Conservation (phyloP, 257 asterid genomes). For the Parsonsia alboflavescens region DNA sequence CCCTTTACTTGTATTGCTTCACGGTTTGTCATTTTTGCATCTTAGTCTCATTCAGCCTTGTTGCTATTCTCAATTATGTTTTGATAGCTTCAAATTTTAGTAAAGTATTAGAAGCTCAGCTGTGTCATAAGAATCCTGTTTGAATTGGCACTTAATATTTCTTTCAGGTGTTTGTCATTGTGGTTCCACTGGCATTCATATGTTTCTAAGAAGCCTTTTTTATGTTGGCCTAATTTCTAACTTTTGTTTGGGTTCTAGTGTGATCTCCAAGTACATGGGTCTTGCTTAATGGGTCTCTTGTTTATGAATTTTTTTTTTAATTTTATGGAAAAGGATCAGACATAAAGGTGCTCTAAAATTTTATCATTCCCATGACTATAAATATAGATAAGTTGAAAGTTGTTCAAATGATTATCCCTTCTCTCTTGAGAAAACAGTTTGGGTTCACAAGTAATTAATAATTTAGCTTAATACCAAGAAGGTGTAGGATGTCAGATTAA, state of each 20-base stretch:
- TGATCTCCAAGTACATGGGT: not conserved
- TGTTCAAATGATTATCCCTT: not conserved
- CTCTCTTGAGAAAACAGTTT: not conserved
- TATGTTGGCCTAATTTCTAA: not conserved
- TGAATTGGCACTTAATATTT: not conserved
- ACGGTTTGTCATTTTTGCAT: not conserved
- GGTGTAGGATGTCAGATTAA: not conserved
- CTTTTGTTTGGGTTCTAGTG: not conserved
- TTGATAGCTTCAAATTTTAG: not conserved
- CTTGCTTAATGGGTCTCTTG: not conserved
- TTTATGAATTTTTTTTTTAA: not conserved
- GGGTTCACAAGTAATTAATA: not conserved
- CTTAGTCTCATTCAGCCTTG: not conserved
- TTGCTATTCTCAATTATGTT: not conserved
- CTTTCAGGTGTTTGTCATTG: not conserved
- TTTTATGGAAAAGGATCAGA: not conserved
- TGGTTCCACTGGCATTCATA: not conserved
- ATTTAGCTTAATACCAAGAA: not conserved
- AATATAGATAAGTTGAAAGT: not conserved
- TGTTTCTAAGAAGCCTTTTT: not conserved
- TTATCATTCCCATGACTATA: not conserved
- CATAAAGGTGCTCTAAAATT: not conserved
- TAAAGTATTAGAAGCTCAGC: not conserved
- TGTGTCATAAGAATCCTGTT: not conserved
- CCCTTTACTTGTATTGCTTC: conserved; percentile 10